Conservation (phyloP, 2,329 filamentous ascomycete genomes). For the Colletotrichum tofieldiae region DNA sequence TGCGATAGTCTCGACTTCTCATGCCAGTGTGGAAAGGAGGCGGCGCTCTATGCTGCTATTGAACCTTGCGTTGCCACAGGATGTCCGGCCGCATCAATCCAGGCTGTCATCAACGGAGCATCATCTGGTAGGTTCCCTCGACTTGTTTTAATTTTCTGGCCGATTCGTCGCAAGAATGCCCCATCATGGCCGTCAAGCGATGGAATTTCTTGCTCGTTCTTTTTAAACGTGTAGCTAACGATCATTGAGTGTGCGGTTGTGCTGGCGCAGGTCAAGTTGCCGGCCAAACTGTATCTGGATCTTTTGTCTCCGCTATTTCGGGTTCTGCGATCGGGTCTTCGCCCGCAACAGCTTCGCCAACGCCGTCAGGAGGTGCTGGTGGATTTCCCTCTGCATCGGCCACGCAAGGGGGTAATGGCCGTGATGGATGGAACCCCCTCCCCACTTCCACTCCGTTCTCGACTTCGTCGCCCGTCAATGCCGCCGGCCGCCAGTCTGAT, state of each 20-base stretch:
- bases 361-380: slow-evolving; percentile 11
- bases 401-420: slow-evolving; percentile 18
- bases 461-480: slow-evolving; percentile 29
- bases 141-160: background rate
- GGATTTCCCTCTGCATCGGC: slow-evolving; percentile 14
- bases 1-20: slow-evolving; percentile 49
- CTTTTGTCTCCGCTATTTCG: slow-evolving; percentile 30
- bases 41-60: slow-evolving; percentile 46
- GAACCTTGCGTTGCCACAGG: slow-evolving; percentile 50
- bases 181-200: background rate
- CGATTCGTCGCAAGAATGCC: accelerated
- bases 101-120: slow-evolving; percentile 49
- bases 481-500: slow-evolving; percentile 10
- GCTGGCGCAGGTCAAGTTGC: slow-evolving; percentile 18
- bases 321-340: slow-evolving; percentile 23
- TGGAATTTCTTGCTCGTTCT: accelerated
- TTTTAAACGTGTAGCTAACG: background rate
- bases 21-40: slow-evolving; percentile 48
- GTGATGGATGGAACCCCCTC: slow-evolving; percentile 26
- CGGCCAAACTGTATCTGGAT: slow-evolving; percentile 27
- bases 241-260: slow-evolving; percentile 33
- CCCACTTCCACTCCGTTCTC: slow-evolving; percentile 23
- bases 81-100: slow-evolving; percentile 46
- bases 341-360: slow-evolving; percentile 17
- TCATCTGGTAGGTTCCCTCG: slow-evolving; percentile 26